These are phyloP conservation scores for Oryza longistaminata DNA, from an alignment of 176 grass and related monocot genomes.

Conservation along the genomic window DNA sequence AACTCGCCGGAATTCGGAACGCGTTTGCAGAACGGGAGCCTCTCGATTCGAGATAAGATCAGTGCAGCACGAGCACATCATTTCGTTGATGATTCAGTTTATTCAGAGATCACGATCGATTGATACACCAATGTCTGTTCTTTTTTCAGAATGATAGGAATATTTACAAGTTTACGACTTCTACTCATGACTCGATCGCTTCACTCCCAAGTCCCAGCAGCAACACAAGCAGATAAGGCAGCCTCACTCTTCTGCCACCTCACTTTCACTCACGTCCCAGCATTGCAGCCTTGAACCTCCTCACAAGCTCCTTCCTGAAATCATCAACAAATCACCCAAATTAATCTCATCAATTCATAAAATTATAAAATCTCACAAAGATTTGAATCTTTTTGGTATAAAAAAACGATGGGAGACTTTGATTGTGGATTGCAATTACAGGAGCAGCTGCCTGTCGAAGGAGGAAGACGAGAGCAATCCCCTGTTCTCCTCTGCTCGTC, in stretches of 20 bases:
- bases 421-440: constrained; percentile 34
- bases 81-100: constrained; percentile 12
- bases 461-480: constrained; percentile 74
- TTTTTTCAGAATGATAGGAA: neutral
- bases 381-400: neutral
- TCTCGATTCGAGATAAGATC: neutral
- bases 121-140: constrained; percentile 28
- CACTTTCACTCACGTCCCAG: constrained; percentile 40
- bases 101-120: neutral
- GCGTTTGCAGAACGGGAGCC: too few relatives aligned
- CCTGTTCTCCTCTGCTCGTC: constrained; percentile 93
- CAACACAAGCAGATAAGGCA: neutral
- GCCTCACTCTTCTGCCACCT: neutral
- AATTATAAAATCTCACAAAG: neutral
- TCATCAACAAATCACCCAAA: neutral
- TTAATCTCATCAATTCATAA: neutral
- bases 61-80: neutral
- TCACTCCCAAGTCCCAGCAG: neutral
- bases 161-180: constrained; percentile 40
- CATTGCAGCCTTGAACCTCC: constrained; percentile 62
- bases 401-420: neutral
- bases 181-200: neutral
- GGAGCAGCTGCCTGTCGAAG: constrained; percentile 70
- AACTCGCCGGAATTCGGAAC: too few relatives aligned
- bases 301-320: constrained; percentile 71